Base-by-base conservation (phyloP, 202 grass and related monocot genomes). In the Dendrocalamus latiflorus region DNA sequence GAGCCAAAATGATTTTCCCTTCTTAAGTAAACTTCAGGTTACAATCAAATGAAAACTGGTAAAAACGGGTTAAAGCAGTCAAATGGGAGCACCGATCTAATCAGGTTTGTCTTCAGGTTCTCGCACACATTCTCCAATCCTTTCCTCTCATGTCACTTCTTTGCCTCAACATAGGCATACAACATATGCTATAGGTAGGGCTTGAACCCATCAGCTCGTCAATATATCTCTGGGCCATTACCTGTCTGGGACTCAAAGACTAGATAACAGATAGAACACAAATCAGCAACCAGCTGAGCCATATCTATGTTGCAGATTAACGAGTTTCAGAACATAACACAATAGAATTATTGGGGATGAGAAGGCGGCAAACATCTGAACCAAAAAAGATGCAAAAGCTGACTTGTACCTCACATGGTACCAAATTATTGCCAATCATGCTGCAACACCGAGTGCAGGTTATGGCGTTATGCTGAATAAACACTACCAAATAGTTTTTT, bases 121-220 rank as follows among this genome's bases (percentile, higher is more conserved):
- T 44, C 11, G 22, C 26, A 37, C 51, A 69, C 55, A 82, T 60
- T 72, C 72, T 53, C 68, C n/a, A 57, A 21, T 56, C 73, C 66
- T 73, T 48, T 63, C 14, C 74, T 44, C 78, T 82, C 36, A 4
- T 20, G 48, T 88, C 80, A 73, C 65, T 78, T 88, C 79, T 72
- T 61, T 88, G 86, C 72, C 80, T 75, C 86, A 33, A 20, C 71
- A 33, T 11, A 55, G 47, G 37, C 63, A 42, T 75, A 65, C 55
- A 72, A 70, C 6, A 38, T 41, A 70, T 15, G 77, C 33, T 75
- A 71, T 13, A 15, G 3, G 45, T 43, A 43, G 42, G 43, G 12
- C 43, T 4, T 45, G 43, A 13, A 45, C 11, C 43, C 43, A 45
- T 12, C 43, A 45, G 2, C 11, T 8, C 43, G 43, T 45, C 43